These are phyloP conservation scores for Amborella trichopoda DNA, from an alignment of 164 flowering plant genomes.

Conservation along the genomic window DNA sequence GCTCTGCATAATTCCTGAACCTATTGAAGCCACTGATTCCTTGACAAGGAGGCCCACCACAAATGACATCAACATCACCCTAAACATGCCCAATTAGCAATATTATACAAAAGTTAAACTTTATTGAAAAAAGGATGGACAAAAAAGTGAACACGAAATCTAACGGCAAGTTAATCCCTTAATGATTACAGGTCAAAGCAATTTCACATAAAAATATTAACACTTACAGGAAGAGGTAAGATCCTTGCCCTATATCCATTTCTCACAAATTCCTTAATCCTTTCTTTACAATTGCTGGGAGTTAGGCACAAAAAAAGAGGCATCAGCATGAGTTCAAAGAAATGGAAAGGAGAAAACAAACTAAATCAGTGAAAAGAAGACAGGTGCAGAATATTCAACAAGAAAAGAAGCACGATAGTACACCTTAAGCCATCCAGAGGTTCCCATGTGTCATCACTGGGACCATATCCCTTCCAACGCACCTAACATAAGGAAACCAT, in stretches of 20 bases:
- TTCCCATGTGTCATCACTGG: conserved; percentile 57
- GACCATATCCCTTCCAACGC: conserved; percentile 56
- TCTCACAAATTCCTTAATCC: conserved; percentile 35
- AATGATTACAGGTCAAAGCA: too few species aligned
- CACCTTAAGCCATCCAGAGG: conserved; percentile 50
- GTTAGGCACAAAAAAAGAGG: background rate
- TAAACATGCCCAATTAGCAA: conserved; percentile 7
- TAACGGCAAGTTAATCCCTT: too few species aligned
- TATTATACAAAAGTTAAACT: background rate
- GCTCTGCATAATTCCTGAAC: conserved; percentile 39
- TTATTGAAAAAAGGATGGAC: background rate
- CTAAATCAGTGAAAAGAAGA: background rate
- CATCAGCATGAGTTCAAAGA: too few species aligned
- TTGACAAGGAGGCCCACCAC: conserved; percentile 98
- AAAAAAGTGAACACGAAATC: background rate
- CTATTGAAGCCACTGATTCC: conserved; percentile 88
- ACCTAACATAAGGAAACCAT: conserved; percentile 19
- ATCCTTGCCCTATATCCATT: conserved; percentile 32
- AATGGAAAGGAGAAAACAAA: background rate
- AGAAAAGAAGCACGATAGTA: background rate
- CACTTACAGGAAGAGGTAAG: conserved; percentile 64
- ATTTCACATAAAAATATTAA: background rate
- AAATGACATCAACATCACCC: conserved; percentile 78
- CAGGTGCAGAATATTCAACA: background rate
- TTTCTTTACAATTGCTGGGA: conserved; percentile 38